Evolutionary conservation across 257 asterid genomes (phyloP), one percentile per base, ranked within the genome.

Genomic region (Salvia splendens): DNA sequence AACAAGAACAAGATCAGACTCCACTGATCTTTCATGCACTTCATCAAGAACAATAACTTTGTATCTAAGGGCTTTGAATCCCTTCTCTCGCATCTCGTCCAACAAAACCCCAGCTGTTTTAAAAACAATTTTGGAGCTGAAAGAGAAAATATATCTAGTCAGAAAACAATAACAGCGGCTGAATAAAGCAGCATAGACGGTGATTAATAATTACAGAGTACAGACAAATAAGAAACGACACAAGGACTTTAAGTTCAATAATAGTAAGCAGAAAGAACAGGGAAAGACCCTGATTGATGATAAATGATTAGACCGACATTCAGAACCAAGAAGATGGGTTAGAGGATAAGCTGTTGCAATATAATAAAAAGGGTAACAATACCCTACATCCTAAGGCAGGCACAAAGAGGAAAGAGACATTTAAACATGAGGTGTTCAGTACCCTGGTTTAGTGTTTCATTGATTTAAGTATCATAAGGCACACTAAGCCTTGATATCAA

Each of bases 21-120:
- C 97, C 71, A 87, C 96, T 55, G 99, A 93, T 85, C 99, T 85
- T 87, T 93, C 99, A 75, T 93, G 99, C 66, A 93, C 97, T 84
- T 93, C 99, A 69, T 93, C 99, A 47, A 93, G 94, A 76, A 93
- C 83, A 64, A 93, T 85, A 61, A 91, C 99, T 82, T 90, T 93
- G 89, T 88, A 93, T 48, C 82, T 88, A 50, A 93, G 92, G 20
- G 99, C 96, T 53, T 85, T 85, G 73, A 79, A 38, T 16, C 97
- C 99, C 82, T 80, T 93, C 78, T 93, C 99, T 64, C 86, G 89
- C 95, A 93, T 90, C 89, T 93, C 99, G 70, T 93, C 99, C 83
- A 93, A 74, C 82, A 93, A 80, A 73, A 93, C 97, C 24, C 99
- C 99, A 67, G 99, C 97, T n/a, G 99, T 93, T 83, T 93, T 93